Base-by-base conservation (phyloP, 2,329 filamentous ascomycete genomes). In the Ceratocystis diversiconidia region DNA sequence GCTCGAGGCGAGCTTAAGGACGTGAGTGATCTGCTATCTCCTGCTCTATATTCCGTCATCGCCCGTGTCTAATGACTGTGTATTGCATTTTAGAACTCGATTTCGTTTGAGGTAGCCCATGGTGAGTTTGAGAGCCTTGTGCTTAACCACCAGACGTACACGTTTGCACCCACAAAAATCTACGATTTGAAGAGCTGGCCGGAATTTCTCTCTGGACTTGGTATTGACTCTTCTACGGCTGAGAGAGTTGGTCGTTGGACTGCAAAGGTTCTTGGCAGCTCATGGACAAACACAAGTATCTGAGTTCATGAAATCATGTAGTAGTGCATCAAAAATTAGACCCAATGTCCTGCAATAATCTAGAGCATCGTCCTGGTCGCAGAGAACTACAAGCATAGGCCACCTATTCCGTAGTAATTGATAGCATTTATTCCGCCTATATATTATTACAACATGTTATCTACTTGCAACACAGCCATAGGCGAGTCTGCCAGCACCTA, bases 1-100 rank as follows among this genome's bases (percentile, higher is more conserved):
- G 77, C 84, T 48, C 82, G 83, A 0, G 70, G 73, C 0, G 68
- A 82, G 12, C 80, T 82, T 0, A 72, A 75, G 12, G 73, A 76
- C 25, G 74, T 87, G 69, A 73, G 75, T 69, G 10, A 8, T 30
- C 12, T 15, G 10, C 2, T 6, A 25, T 41, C 15, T 15, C 3
- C 10, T 30, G n/a, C 3, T 30, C 5, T 36, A 2, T 48, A 1
- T 3, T n/a, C 41, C 22, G n/a, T 28, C 48, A 67, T 15, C 12
- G 44, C 28, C 15, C 3, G 28, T n/a, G 61, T 12, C 22, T 36
- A 61, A 44, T 32, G 36, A 5, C 19, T 62, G 36, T 63, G 17
- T 55, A 25, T 1, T 36, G 36, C 10, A 41, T 1, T 52, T 41
- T 17, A 70, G 69, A 65, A 67, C n/a, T 72, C 72, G 28, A 66